Conservation (phyloP, 2,329 filamentous ascomycete genomes). For the Pyrenophora tritici-repentis region DNA sequence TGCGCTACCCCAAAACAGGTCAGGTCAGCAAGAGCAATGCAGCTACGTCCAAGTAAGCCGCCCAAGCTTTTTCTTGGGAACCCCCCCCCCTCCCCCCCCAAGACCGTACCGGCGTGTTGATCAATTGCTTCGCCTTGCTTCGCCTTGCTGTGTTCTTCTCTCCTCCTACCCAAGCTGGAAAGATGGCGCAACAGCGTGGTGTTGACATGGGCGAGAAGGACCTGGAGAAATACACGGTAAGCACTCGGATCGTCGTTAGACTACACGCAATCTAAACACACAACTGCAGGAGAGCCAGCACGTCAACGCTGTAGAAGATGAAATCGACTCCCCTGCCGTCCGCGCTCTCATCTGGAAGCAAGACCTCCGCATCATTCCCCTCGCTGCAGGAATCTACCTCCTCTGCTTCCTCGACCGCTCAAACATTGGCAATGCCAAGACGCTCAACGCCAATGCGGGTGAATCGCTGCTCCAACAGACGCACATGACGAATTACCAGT, state of each 20-base stretch:
- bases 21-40: background rate
- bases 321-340: background rate
- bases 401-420: slow-evolving; percentile 67
- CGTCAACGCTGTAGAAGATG: background rate
- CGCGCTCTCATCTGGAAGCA: slow-evolving; percentile 36
- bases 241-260: background rate
- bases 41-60: slow-evolving; percentile 1
- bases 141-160: background rate
- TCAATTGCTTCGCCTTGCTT: background rate
- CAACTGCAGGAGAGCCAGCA: background rate
- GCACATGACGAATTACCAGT: slow-evolving; percentile 65
- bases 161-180: background rate
- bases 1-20: background rate
- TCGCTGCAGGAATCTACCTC: slow-evolving; percentile 68
- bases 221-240: background rate
- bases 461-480: slow-evolving; percentile 68
- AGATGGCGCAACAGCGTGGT: background rate
- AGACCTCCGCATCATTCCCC: slow-evolving; percentile 66
- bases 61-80: slow-evolving; percentile 8
- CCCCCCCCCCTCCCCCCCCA: no score
- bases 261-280: no score
- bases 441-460: slow-evolving; percentile 64
- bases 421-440: slow-evolving; percentile 64
- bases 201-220: background rate
- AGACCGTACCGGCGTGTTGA: background rate